phyloP scores from a whole-genome alignment of 2,329 filamentous ascomycete species.

The Pyrenophora tritici-repentis region DNA sequence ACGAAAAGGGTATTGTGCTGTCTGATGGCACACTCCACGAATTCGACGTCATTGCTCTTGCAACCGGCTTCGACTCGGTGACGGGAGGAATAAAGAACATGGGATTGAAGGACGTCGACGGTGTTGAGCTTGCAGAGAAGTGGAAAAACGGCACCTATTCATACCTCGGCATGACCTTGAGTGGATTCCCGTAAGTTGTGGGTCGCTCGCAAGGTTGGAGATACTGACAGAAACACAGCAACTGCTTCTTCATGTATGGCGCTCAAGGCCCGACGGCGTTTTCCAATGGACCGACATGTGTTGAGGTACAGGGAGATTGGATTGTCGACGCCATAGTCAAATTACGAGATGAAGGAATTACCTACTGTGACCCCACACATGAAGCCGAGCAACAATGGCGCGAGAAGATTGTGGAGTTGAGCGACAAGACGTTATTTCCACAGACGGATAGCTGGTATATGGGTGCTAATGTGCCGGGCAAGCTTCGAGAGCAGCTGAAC shows the following conservation, averaged over 20 bases:
- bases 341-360: conserved; percentile 45
- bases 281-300: conserved; percentile 53
- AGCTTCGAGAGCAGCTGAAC: conserved; percentile 52
- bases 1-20: conserved; percentile 48
- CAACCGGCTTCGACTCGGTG: conserved; percentile 54
- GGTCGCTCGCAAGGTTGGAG: neutral
- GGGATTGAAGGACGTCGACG: conserved; percentile 46
- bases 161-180: conserved; percentile 50
- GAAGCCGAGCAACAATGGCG: conserved; percentile 52
- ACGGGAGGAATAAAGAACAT: conserved; percentile 51
- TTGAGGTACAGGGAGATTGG: conserved; percentile 53
- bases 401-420: conserved; percentile 47
- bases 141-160: conserved; percentile 51
- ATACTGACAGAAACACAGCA: conserved; percentile 24
- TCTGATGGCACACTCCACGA: conserved; percentile 49
- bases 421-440: conserved; percentile 50
- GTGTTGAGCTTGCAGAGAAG: conserved; percentile 44
- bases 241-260: conserved; percentile 54
- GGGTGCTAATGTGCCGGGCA: conserved; percentile 54
- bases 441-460: conserved; percentile 52
- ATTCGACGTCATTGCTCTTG: conserved; percentile 52
- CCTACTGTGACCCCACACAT: conserved; percentile 48
- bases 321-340: conserved; percentile 52
- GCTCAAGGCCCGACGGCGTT: conserved; percentile 55
- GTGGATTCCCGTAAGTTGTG: conserved; percentile 39